Evolutionary conservation across 768 basidiomycete genomes (phyloP), one percentile per base, ranked within the genome.

Genomic region (Leccinum aurantiacum): DNA sequence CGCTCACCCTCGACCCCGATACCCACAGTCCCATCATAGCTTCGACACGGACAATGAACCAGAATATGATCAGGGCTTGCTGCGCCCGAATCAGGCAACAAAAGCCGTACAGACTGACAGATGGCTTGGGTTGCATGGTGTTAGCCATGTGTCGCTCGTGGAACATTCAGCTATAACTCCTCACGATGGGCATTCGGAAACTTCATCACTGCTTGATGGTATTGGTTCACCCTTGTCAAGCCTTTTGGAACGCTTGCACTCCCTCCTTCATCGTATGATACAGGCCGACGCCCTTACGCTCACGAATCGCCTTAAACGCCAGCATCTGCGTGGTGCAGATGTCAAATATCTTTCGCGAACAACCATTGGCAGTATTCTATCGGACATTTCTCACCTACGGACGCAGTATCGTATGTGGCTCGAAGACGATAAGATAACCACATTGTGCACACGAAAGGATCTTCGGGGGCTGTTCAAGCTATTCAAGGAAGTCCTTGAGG

Each of bases 271-370:
- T 27, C 84, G 85, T 37, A 75, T 92, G 57, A 76, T 79, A 46
- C 79, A 90, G 62, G 88, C 95, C 1, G 95, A 98, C 65, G 88
- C 95, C 2, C 79, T 89, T 22, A 94, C 93, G 2, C 79, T 98
- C 46, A 93, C 92, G 33, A 91, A 90, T 63, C 87, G 97, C 27
- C 78, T 98, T 27, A 95, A 93, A 74, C 88, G 94, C 58, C 95
- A 98, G 65, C 86, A 95, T 67, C 80, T 98, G 19, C 84, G 84
- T 60, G 89, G 89, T 24, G 90, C 93, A 9, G 94, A 97, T 65
- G 82, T 98, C 31, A 84, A 86, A 31, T 90, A 97, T 70, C 80
- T 98, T 17, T 95, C 94, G 0, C 86, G 89, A 49, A 84, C 83
- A 25, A 97, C 94, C 0, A 80, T 98, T 60, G 82, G 83, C 59